Base-by-base conservation (phyloP, 2,329 filamentous ascomycete species). In the Penicillium occitanis region DNA sequence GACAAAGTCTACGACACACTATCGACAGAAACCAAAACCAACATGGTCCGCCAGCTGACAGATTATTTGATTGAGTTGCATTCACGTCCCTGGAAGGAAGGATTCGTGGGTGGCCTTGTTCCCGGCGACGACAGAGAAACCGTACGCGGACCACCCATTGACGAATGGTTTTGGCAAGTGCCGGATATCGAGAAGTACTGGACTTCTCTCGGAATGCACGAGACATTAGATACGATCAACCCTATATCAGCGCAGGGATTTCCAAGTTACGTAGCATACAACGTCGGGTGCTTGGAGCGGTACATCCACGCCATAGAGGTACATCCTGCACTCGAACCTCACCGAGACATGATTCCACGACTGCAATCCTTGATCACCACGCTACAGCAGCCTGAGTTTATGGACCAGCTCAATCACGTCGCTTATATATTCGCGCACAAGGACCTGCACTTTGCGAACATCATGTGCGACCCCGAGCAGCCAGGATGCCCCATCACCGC, bases 391-490 rank as follows among this genome's bases (percentile, higher is more conserved):
- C 59, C 46, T 42, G 6, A 51, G 69, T 33, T 50, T 10, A 28
- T 37, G 2, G 42, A 40, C 6, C 25, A 58, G 48, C 69, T 76
- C 1, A 71, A 77, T 65, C 62, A 67, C 3, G 67, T 67, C 2
- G 61, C 50, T 14, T 65, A 72, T 25, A 61, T 74, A 5, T 71
- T 80, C 1, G 74, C 77, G 6, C 79, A 80, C 67, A 77, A 76
- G 65, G 77, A 80, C 67, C 59, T 79, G 51, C 76, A 79, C 65
- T 74, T 80, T 46, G 77, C 73, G 13, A 80, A 80, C 53, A 69
- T 80, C 42, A 72, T 78, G 63, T 78, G 71, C 66, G 70, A 76
- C n/a, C 67, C 66, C 1, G 42, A 65, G 6, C 68, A 70, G 0
- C 60, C 64, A 0, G 65, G 62, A 6, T 60, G 40, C 5, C 57